Base-by-base conservation (phyloP, 306 rosid genomes). In the Luffa acutangula region DNA sequence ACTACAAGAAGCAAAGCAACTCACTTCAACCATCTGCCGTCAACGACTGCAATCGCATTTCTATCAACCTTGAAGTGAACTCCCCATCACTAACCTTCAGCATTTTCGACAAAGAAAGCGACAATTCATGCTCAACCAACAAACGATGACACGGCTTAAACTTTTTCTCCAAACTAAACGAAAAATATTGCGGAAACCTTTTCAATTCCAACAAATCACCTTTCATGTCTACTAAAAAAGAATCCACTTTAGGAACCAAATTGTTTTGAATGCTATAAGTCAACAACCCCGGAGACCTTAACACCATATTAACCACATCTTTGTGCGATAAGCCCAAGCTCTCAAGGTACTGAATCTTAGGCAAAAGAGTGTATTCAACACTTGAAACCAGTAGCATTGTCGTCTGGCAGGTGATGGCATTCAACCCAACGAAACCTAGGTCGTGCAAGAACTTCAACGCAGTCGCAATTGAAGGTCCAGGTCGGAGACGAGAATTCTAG, bases 241-340 rank as follows among this genome's bases (percentile, higher is more conserved):
- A 94, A 73, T 88, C 88, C 13, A 71, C 84, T 76, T 94, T 94
- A 0, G 96, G 94, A 71, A 12, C 33, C 20, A 87, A 83, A 80
- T 94, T 92, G 9, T 88, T 87, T 56, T 81, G 58, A 18, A 87
- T 80, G 41, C 96, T 94, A 3, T 81, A 79, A 0, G 95, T 94
- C 87, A 94, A 83, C 83, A 92, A 65, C 25, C 85, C 92, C 39
- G 97, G 97, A 9, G 96, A 92, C 86, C 98, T 87, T 20, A 91
- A 31, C 36, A 91, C 89, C 97, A 92, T 89, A 31, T 77, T 84
- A 0, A 18, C 74, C 9, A 92, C 96, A 9, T 92, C 92, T n/a
- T 10, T 49, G 11, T 80, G 75, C 31, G 88, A 41, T 46, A 94
- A 80, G 21, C 89, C 92, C 85, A 87, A 80, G 76, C 84, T 82